A percentile compares a stretch with the other conserved stretches of the same genome.
Evolutionary conservation across 371 early-diverging fungal species (phyloP).

Genomic region (Apophysomyces trapeziformis): DNA sequence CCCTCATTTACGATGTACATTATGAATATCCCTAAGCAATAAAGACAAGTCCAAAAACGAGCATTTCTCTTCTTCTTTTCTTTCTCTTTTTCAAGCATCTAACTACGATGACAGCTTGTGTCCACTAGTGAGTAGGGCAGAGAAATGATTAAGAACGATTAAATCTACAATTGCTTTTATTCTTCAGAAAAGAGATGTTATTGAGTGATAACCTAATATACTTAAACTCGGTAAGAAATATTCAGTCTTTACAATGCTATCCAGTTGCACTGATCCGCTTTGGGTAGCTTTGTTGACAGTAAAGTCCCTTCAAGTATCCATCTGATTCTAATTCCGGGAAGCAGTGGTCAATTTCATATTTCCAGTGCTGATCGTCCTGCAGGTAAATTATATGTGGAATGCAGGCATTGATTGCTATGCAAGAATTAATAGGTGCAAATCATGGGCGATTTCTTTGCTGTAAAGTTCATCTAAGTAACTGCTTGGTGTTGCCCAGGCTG

Average conservation of each 20-base stretch:
- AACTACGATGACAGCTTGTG: neutral
- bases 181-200: neutral
- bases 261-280: neutral
- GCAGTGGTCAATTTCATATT: slow-evolving; percentile 1
- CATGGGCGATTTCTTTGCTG: neutral
- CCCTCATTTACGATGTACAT: too few species aligned
- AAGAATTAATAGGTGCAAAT: neutral
- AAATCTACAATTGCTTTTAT: neutral
- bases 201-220: neutral
- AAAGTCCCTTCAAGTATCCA: neutral
- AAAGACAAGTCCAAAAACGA: too few species aligned
- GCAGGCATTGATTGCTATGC: slow-evolving; percentile 1
- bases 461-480: neutral
- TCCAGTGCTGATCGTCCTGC: neutral
- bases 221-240: neutral
- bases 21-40: too few species aligned
- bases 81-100: too few species aligned
- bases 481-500: neutral
- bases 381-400: neutral
- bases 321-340: neutral
- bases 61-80: too few species aligned
- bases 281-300: slow-evolving; percentile 6
- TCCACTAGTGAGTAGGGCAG: neutral
- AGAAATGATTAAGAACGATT: neutral
- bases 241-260: neutral